Evolutionary conservation across 164 flowering plant species (phyloP), one percentile per base, ranked within the genome.

Genomic region (Tetrastigma voinierianum): DNA sequence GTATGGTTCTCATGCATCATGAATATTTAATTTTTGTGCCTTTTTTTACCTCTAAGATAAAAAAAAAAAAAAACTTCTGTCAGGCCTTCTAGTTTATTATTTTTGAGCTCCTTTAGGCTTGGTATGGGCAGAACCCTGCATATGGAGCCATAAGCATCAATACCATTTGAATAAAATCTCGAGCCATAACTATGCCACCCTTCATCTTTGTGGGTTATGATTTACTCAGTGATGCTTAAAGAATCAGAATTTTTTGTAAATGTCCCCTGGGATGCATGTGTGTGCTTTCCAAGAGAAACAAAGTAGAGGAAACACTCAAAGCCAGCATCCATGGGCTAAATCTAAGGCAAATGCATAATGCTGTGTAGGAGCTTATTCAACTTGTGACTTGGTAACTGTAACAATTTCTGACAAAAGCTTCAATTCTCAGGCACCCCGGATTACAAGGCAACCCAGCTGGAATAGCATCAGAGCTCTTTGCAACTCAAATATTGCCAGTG

Each of bases 401-500:
- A 32, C 32, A 62, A 2, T 54, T 54, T 2, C 23, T 19, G 18
- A 53, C 20, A 21, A 10, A 10, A 2, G 21, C 24, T 21, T 55
- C 19, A 7, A 51, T 45, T 76, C 65, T 53, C 75, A 81, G 84
- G 84, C 80, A 18, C 60, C 74, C 10, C 21, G 19, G 54, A 13
- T 71, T 63, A 78, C 84, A 13, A 72, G 66, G 49, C 53, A 56
- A 2, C 57, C 17, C 2, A 60, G 76, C 80, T 53, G 46, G 56
- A 76, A 76, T 45, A 73, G 76, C 70, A 74, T 81, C 46, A 66
- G 82, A 67, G 62, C 70, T 23, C 82, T 81, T 32, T 81, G 84
- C 82, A 81, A 81, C 68, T 66, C 84, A 13, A 74, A 81, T 70
- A 69, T 47, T 46, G 75, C 51, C 15, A 67, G 46, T 69, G 84